These are phyloP conservation scores for Hypoxylon sp. DNA, from an alignment of 2,329 filamentous ascomycete genomes.

Conservation along the genomic window DNA sequence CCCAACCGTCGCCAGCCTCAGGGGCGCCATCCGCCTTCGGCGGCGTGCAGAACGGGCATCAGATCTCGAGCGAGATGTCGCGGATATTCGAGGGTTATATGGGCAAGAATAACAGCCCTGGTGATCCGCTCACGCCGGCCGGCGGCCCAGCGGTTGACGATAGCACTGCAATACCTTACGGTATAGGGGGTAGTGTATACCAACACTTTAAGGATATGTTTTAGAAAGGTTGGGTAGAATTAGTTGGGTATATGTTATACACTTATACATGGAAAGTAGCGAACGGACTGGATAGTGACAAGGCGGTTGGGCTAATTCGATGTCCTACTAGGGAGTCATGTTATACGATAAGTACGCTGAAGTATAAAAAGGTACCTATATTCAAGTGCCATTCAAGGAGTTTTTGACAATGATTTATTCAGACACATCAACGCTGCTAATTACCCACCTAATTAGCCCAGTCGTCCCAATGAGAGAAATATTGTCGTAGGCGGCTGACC, in stretches of 20 bases:
- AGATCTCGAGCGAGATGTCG: conserved; percentile 67
- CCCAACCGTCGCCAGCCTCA: conserved; percentile 36
- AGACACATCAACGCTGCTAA: too few relatives aligned
- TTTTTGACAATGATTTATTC: too few relatives aligned
- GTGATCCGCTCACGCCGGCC: conserved; percentile 21
- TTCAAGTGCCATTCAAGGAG: neutral
- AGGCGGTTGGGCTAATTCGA: neutral
- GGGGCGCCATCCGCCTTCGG: conserved; percentile 36
- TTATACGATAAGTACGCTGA: neutral
- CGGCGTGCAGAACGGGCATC: conserved; percentile 58
- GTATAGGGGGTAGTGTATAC: conserved; percentile 46
- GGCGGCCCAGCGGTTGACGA: conserved; percentile 32
- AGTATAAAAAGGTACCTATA: neutral
- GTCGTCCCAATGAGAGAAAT: too few relatives aligned
- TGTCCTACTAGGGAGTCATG: neutral
- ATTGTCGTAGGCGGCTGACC: too few relatives aligned
- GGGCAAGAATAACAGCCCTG: conserved; percentile 39
- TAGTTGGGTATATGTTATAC: neutral
- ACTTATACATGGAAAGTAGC: conserved; percentile 8
- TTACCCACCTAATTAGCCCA: too few relatives aligned
- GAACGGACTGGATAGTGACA: neutral
- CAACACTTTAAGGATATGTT: conserved; percentile 52
- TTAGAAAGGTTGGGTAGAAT: conserved; percentile 22
- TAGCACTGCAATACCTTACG: conserved; percentile 13
- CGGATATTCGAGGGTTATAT: conserved; percentile 60